phyloP scores from a whole-genome alignment of 2,329 filamentous ascomycete species.

The Monosporascus sp. region DNA sequence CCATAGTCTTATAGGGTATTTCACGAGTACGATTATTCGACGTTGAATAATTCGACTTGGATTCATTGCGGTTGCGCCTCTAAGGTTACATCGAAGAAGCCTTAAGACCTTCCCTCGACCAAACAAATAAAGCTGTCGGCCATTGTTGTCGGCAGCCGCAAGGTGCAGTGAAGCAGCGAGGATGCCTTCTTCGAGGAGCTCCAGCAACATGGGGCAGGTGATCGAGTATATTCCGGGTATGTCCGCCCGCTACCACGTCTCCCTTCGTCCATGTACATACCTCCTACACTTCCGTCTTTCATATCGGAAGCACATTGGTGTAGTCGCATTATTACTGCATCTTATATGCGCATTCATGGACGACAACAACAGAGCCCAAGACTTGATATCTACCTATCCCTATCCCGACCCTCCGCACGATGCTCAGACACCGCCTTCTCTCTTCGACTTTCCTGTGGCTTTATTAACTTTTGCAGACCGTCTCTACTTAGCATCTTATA shows the following conservation, averaged over 20 bases:
- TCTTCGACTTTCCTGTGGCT: slow-evolving; percentile 19
- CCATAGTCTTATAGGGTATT: not conserved
- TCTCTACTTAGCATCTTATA: slow-evolving; percentile 89
- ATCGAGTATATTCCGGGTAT: slow-evolving; percentile 95
- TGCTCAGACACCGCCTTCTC: slow-evolving; percentile 9
- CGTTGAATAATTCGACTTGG: not conserved
- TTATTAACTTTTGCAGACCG: slow-evolving; percentile 62
- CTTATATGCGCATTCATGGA: not conserved
- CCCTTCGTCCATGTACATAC: not conserved
- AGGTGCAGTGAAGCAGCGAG: slow-evolving; percentile 28
- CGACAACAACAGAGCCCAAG: not conserved
- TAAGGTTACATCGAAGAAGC: not conserved
- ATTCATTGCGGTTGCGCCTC: not conserved
- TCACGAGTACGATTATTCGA: not conserved
- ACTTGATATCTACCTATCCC: not conserved
- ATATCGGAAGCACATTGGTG: slow-evolving; percentile 20
- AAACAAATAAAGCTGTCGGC: not conserved
- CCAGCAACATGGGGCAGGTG: slow-evolving; percentile 70
- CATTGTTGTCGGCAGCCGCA: not conserved
- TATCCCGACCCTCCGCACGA: slow-evolving; percentile 5
- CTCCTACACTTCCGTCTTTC: slow-evolving; percentile 6
- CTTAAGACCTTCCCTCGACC: not conserved
- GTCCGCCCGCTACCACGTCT: slow-evolving; percentile 22
- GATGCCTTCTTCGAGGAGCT: slow-evolving; percentile 44
- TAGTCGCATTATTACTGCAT: slow-evolving; percentile 1